Percentiles rank a stretch among this genome's conserved stretches.
These are phyloP conservation scores for Alternaria longipes DNA, from an alignment of 2,329 filamentous ascomycete species.

Conservation along the genomic window DNA sequence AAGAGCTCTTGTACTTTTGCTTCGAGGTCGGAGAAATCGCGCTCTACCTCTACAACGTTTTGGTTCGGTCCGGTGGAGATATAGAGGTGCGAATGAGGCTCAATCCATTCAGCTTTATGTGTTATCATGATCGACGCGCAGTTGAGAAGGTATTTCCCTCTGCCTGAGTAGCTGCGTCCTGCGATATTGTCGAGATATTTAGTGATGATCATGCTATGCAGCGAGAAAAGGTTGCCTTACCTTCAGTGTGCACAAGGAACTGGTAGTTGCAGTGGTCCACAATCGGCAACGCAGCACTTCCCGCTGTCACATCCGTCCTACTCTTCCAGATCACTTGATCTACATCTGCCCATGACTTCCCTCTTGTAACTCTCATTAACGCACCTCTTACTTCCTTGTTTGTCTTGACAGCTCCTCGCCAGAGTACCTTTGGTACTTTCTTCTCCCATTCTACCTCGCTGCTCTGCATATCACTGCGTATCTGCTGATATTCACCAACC, in stretches of 20 bases:
- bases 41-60: conserved; percentile 32
- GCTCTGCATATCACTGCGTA: conserved; percentile 18
- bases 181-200: not conserved
- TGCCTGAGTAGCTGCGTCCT: conserved; percentile 56
- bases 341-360: conserved; percentile 29
- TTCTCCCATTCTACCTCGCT: conserved; percentile 25
- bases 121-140: conserved; percentile 45
- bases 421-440: conserved; percentile 31
- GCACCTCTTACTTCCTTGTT: conserved; percentile 27
- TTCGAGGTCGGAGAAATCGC: conserved; percentile 31
- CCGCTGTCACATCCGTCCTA: conserved; percentile 15
- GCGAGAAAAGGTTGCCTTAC: conserved; percentile 40
- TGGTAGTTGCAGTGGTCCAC: conserved; percentile 41
- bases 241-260: conserved; percentile 60
- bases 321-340: conserved; percentile 26
- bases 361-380: conserved; percentile 19
- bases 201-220: not conserved
- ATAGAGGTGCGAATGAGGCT: conserved; percentile 25
- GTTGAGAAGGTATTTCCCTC: conserved; percentile 61
- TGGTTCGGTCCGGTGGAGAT: conserved; percentile 23
- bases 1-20: conserved; percentile 21
- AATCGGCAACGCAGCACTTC: conserved; percentile 24
- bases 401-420: conserved; percentile 45
- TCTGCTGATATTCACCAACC: conserved; percentile 27
- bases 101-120: conserved; percentile 29